Base-by-base conservation (phyloP, 2,329 filamentous ascomycete genomes). In the Verticillium longisporum region DNA sequence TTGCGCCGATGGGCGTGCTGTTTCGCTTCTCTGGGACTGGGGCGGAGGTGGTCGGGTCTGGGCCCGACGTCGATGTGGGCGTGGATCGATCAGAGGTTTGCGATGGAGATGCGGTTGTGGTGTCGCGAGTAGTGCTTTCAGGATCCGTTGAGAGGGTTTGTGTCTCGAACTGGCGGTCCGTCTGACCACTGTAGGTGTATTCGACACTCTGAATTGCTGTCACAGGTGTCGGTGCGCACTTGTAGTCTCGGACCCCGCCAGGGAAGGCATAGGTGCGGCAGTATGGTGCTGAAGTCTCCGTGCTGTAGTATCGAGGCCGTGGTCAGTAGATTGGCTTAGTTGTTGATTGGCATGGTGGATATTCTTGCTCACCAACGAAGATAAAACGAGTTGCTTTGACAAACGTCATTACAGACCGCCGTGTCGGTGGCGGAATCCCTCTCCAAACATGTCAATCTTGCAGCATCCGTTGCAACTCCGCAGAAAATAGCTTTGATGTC, bases 1-100 rank as follows among this genome's bases (percentile, higher is more conserved):
- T 80, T 18, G 78, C 72, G 6, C 76, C 79, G n/a, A 76, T 68
- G 57, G 71, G 69, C 10, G 70, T 68, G 18, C 64, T 67, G 18
- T 57, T 54, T 11, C 60, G 18, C 15, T 38, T 61, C n/a, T 15
- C 41, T 33, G 54, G 33, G 26, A 13, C 45, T 21, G 45, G 45
- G 6, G 45, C 7, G 11, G 18, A 7, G 45, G 45, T 21, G 21
- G 45, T 18, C 21, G 45, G n/a, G 41, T 26, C 41, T 4, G 41
- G 41, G 41, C 7, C 11, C 2, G 41, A n/a, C 9, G 41, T 11
- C 10, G n/a, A 21, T 2, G 45, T 21, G 4, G 45, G 45, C n/a
- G 45, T 50, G 18, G 45, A 50, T 50, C n/a, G 45, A 6, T 13
- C 9, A 6, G 45, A 26, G n/a, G 18, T 50, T 10, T n/a, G 45